A percentile compares a stretch with the other conserved stretches of the same genome.
phyloP scores from a whole-genome alignment of 352 stramenopile species.

The Globisporangium solare region DNA sequence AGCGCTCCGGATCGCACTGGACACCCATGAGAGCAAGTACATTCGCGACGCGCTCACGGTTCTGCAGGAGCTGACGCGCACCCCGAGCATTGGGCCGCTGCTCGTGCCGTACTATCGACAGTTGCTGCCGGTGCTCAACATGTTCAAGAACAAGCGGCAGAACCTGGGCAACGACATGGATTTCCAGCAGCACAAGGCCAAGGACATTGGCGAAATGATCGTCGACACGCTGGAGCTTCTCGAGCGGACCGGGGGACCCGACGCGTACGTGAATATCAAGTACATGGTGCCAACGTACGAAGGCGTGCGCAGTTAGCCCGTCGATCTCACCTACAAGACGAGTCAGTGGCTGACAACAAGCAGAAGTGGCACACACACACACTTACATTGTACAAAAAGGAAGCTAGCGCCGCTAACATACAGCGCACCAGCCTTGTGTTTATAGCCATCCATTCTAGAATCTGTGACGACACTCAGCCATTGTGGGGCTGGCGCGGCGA shows the following conservation, averaged over 20 bases:
- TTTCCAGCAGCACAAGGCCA: conserved; percentile 75
- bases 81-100: conserved; percentile 62
- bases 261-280: conserved; percentile 95
- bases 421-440: neutral
- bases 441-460: neutral
- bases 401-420: neutral
- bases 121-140: conserved; percentile 85
- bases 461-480: neutral
- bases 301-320: conserved; percentile 26
- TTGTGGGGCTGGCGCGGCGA: conserved; percentile 1
- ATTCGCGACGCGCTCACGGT: conserved; percentile 51
- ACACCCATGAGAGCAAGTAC: conserved; percentile 49
- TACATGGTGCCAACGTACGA: conserved; percentile 97
- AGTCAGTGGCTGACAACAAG: neutral
- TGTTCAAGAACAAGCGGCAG: conserved; percentile 87
- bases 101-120: conserved; percentile 92
- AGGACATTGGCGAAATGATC: conserved; percentile 85
- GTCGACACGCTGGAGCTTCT: conserved; percentile 86
- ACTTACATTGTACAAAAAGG: conserved; percentile 8
- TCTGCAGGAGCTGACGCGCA: conserved; percentile 54
- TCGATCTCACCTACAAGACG: neutral
- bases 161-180: conserved; percentile 91
- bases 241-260: conserved; percentile 75
- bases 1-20: conserved; percentile 65
- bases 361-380: neutral